These are phyloP conservation scores for Pulveroboletus frians DNA, from an alignment of 768 basidiomycete genomes.

Conservation along the genomic window DNA sequence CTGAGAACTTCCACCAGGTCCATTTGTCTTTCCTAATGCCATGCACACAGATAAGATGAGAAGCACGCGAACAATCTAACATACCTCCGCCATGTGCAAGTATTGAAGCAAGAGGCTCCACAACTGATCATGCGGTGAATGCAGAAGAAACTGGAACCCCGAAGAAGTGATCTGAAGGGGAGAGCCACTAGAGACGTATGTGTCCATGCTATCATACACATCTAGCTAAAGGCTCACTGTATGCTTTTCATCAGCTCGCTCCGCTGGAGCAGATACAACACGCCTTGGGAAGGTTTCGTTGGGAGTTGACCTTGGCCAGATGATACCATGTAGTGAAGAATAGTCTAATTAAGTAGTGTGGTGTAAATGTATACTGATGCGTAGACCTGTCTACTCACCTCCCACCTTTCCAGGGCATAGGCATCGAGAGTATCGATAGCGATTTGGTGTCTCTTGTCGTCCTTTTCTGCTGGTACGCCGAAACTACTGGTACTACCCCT, in stretches of 20 bases:
- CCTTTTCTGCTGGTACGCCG: conserved; percentile 66
- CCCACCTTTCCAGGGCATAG: conserved; percentile 86
- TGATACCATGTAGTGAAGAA: conserved; percentile 97
- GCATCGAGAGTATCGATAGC: conserved; percentile 63
- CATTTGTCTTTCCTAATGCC: conserved; percentile 71
- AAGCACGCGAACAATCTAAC: conserved; percentile 8
- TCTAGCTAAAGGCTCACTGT: conserved; percentile 42
- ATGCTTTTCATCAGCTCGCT: conserved; percentile 81
- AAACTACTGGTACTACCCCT: conserved; percentile 81
- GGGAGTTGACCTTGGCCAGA: conserved; percentile 76
- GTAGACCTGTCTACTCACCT: conserved; percentile 44
- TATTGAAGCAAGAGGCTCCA: conserved; percentile 95
- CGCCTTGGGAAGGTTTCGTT: conserved; percentile 73
- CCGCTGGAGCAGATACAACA: conserved; percentile 74
- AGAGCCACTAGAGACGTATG: conserved; percentile 39
- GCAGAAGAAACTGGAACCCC: conserved; percentile 94
- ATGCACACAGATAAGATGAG: conserved; percentile 5
- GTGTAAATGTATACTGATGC: neutral
- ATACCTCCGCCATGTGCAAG: conserved; percentile 77
- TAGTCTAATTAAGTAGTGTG: conserved; percentile 52
- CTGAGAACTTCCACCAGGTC: conserved; percentile 90
- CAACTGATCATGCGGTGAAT: conserved; percentile 89
- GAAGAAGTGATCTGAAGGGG: conserved; percentile 81
- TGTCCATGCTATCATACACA: neutral
- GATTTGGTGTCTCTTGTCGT: conserved; percentile 53